Evolutionary conservation across 1,139 yeast species (phyloP).

Genomic region (Magnusiomyces suaveolens): DNA sequence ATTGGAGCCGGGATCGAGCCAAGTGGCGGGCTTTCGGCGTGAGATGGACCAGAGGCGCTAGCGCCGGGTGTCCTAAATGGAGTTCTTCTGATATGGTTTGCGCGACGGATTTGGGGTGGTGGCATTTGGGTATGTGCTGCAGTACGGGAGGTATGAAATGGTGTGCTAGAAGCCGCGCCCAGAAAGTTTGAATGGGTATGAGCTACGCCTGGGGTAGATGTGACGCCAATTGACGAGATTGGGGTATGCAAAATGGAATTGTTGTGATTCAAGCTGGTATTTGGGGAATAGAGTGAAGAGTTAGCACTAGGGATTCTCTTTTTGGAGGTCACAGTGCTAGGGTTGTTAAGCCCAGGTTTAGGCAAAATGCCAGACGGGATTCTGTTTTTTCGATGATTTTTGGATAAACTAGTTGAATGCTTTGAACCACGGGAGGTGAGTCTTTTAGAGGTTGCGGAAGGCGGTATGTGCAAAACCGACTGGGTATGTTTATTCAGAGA

Average conservation of each 20-base stretch:
- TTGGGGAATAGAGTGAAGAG: neutral
- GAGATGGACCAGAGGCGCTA: neutral
- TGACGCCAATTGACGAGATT: neutral
- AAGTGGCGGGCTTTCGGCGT: neutral
- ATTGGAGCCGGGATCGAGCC: neutral
- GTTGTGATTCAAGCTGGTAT: neutral
- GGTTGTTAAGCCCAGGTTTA: neutral
- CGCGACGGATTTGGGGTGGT: neutral
- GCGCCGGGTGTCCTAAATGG: neutral
- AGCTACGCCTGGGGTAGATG: neutral
- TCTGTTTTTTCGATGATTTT: neutral
- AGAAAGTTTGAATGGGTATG: neutral
- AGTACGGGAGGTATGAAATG: neutral
- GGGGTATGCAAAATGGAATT: neutral
- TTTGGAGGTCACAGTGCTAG: neutral
- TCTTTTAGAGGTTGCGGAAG: neutral
- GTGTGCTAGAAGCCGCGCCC: neutral
- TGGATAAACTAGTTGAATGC: neutral
- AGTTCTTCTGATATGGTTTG: neutral
- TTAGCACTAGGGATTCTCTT: neutral
- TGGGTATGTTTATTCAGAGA: neutral
- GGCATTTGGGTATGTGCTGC: neutral
- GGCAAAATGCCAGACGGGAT: neutral
- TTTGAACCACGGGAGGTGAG: neutral
- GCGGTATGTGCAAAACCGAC: neutral